phyloP scores from a whole-genome alignment of 331 rosid species.

The Malus hybrid region DNA sequence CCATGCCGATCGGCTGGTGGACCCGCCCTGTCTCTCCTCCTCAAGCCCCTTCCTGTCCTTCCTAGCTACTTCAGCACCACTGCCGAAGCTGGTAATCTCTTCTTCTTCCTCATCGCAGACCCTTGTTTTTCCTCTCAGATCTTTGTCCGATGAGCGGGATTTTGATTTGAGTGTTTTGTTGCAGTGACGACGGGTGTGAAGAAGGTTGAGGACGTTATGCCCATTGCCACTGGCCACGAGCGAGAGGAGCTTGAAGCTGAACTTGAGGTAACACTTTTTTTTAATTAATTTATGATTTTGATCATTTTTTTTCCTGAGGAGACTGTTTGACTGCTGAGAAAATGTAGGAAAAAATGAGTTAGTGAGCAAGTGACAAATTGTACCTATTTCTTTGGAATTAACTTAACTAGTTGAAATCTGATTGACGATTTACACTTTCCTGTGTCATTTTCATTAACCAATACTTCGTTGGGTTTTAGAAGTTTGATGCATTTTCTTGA shows the following conservation, averaged over 20 bases:
- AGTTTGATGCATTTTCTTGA: not conserved
- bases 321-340: not conserved
- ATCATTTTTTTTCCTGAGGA: too few species aligned
- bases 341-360: not conserved
- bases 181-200: slow-evolving; percentile 30
- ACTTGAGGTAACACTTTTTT: slow-evolving; percentile 40
- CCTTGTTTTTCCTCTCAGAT: not conserved
- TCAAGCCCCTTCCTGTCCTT: slow-evolving; percentile 14
- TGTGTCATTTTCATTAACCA: not conserved
- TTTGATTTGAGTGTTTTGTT: slow-evolving; percentile 2
- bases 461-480: not conserved
- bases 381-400: not conserved
- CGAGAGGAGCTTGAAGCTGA: slow-evolving; percentile 86
- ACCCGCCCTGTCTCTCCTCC: slow-evolving; percentile 24
- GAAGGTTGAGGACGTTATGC: slow-evolving; percentile 77
- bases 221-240: slow-evolving; percentile 94
- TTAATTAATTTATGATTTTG: not conserved
- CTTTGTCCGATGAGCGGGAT: not conserved
- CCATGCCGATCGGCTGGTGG: slow-evolving; percentile 41
- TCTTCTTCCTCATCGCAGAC: not conserved
- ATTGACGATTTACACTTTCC: not conserved
- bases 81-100: slow-evolving; percentile 38
- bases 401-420: not conserved
- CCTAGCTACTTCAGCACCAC: slow-evolving; percentile 34
- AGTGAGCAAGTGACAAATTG: not conserved